phyloP scores from a whole-genome alignment of 2,329 filamentous ascomycete species.

The Penicillium sp. region DNA sequence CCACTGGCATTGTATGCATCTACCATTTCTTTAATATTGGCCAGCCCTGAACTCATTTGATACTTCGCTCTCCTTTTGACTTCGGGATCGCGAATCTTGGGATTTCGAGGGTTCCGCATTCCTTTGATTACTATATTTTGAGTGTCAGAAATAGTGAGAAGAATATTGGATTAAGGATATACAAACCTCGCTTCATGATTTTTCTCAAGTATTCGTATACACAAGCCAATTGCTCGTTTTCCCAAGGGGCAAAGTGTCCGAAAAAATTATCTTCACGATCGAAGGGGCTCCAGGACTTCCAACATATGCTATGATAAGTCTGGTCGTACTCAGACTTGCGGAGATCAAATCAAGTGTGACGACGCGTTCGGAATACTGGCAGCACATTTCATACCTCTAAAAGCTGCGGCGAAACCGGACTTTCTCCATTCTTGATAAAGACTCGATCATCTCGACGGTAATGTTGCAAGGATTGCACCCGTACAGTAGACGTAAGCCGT shows the following conservation, averaged over 20 bases:
- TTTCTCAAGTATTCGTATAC: neutral
- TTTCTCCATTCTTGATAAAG: neutral
- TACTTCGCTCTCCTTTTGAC: neutral
- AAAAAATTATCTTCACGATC: too few species aligned
- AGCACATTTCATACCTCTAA: neutral
- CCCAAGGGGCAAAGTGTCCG: neutral
- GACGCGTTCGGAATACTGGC: too few species aligned
- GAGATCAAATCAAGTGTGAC: too few species aligned
- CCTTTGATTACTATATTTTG: conserved; percentile 21
- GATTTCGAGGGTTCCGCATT: too few species aligned
- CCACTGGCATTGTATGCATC: too few species aligned
- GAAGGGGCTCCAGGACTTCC: too few species aligned
- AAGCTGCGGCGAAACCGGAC: neutral
- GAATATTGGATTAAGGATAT: neutral
- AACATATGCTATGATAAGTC: too few species aligned
- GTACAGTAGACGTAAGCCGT: neutral
- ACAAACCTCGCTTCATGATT: neutral
- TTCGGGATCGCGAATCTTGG: too few species aligned
- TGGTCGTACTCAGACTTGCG: too few species aligned
- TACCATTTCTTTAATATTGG: neutral
- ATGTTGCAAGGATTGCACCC: too few species aligned
- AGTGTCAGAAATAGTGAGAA: conserved; percentile 23
- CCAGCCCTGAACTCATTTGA: neutral
- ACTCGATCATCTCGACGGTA: too few species aligned
- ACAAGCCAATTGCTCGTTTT: neutral